Percentiles rank a stretch among this genome's conserved stretches.
phyloP scores from a whole-genome alignment of 176 grass and related monocot genomes.

The Sorghum bicolor region DNA sequence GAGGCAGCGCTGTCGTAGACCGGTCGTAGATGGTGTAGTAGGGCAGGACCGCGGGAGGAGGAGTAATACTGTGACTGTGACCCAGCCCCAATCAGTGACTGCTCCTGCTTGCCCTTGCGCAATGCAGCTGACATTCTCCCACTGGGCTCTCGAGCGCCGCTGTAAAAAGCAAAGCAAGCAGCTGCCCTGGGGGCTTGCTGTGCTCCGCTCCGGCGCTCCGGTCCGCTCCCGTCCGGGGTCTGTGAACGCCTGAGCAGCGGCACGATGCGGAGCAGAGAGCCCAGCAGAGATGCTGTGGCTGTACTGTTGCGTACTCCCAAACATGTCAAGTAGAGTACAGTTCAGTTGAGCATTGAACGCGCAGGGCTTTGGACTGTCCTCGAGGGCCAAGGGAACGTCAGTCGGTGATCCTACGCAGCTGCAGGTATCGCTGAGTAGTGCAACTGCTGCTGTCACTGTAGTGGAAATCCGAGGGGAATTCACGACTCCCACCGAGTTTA shows the following conservation, averaged over 20 bases:
- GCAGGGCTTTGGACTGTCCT: not conserved
- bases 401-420: not conserved
- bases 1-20: slow-evolving; percentile 16
- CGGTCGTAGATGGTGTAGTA: not conserved
- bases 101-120: not conserved
- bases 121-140: not conserved
- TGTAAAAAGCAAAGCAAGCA: too few relatives aligned
- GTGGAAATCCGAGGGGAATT: not conserved
- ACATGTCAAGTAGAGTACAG: too few relatives aligned
- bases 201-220: too few relatives aligned
- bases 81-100: not conserved
- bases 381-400: not conserved
- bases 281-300: not conserved
- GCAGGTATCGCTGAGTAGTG: too few relatives aligned
- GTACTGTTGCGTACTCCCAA: too few relatives aligned
- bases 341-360: slow-evolving; percentile 8
- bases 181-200: too few relatives aligned
- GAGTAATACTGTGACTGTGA: not conserved
- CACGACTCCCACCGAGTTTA: not conserved
- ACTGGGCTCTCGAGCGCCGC: not conserved
- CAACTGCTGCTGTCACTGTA: not conserved
- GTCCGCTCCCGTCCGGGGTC: not conserved
- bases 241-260: not conserved
- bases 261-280: not conserved
- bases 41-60: too few relatives aligned